These are phyloP conservation scores for Zizania palustris DNA, from an alignment of 202 grass and related monocot species.

Conservation along the genomic window DNA sequence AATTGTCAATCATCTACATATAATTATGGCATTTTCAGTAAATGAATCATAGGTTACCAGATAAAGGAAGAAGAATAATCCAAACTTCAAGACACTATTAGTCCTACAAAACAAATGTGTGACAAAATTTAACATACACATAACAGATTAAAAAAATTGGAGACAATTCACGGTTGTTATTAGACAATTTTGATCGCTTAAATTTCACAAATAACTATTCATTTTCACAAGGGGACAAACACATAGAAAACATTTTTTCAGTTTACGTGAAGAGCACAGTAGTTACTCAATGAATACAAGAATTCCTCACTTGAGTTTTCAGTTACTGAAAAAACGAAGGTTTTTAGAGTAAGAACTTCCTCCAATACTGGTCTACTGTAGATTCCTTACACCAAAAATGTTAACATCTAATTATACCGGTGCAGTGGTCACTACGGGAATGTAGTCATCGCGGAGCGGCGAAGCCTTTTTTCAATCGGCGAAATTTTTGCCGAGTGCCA, in stretches of 20 bases:
- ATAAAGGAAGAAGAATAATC: constrained; percentile 97
- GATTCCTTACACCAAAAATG: constrained; percentile 9
- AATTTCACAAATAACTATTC: constrained; percentile 1
- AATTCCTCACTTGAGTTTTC: constrained; percentile 99
- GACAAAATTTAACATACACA: constrained; percentile 33
- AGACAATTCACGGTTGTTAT: constrained; percentile 10
- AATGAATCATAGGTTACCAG: constrained; percentile 48
- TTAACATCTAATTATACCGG: constrained; percentile 57
- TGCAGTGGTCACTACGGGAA: too few relatives aligned
- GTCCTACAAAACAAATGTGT: constrained; percentile 70
- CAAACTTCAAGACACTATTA: constrained; percentile 90
- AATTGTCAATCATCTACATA: constrained; percentile 24
- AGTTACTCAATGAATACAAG: constrained; percentile 93
- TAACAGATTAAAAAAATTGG: constrained; percentile 11
- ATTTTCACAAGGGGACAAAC: background rate
- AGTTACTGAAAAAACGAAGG: constrained; percentile 58
- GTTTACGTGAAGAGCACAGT: constrained; percentile 96
- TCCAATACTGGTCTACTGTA: background rate
- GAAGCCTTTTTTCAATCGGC: too few relatives aligned
- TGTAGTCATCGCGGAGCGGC: too few relatives aligned
- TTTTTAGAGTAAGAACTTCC: constrained; percentile 18
- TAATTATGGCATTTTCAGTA: constrained; percentile 21
- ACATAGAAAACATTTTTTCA: constrained; percentile 25
- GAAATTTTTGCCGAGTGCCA: too few relatives aligned
- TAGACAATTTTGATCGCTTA: constrained; percentile 4